Conservation (phyloP, 2,329 filamentous ascomycete species). For the Parascedosporium putredinis region DNA sequence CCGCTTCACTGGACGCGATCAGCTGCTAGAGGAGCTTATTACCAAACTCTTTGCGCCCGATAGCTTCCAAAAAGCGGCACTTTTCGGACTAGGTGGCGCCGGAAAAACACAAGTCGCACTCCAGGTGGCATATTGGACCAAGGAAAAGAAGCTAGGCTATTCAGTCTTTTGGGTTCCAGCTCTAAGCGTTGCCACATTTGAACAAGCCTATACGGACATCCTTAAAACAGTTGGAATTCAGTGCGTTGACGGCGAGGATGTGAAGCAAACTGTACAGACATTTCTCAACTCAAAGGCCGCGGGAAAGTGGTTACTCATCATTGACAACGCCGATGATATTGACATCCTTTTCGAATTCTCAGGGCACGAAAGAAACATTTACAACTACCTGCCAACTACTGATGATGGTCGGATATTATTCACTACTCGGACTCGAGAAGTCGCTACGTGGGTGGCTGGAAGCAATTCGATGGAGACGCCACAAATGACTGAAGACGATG, state of each 20-base stretch:
- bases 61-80: too few species aligned
- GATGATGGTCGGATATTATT: slow-evolving; percentile 5
- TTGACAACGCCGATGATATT: slow-evolving; percentile 17
- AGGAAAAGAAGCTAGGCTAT: neutral
- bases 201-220: neutral
- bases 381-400: slow-evolving; percentile 18
- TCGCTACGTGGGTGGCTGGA: neutral
- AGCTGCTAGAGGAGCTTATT: too few species aligned
- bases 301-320: slow-evolving; percentile 16
- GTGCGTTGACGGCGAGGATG: neutral
- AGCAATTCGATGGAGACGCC: neutral
- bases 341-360: neutral
- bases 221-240: neutral
- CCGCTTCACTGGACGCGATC: too few species aligned
- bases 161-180: slow-evolving; percentile 1
- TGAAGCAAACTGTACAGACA: slow-evolving; percentile 9
- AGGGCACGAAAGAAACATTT: neutral
- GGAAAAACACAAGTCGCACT: slow-evolving; percentile 5
- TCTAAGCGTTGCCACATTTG: neutral
- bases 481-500: neutral
- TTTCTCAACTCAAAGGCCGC: slow-evolving; percentile 13
- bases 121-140: neutral
- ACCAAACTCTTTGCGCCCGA: too few species aligned
- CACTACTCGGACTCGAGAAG: slow-evolving; percentile 6
- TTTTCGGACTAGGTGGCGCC: slow-evolving; percentile 1